Conservation (phyloP, 2,329 filamentous ascomycete genomes). For the Monosporascus sp. region DNA sequence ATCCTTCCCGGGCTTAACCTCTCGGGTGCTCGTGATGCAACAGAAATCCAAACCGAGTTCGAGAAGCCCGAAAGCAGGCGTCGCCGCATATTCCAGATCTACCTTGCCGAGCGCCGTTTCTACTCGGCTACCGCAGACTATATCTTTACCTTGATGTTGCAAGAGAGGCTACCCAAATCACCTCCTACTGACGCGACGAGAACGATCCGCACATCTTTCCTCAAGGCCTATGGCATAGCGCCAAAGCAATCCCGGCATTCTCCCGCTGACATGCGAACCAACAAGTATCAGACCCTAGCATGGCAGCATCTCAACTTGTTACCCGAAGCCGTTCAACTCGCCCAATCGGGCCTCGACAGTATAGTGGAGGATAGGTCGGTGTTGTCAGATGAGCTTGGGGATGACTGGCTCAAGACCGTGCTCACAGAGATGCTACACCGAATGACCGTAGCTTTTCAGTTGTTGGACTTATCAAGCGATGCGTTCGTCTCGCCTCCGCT, state of each 20-base stretch:
- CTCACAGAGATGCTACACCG: constrained; percentile 66
- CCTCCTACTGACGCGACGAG: constrained; percentile 19
- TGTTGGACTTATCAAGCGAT: constrained; percentile 53
- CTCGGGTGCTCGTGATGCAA: constrained; percentile 42
- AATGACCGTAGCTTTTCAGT: constrained; percentile 67
- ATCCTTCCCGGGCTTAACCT: constrained; percentile 49
- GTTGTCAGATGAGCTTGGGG: constrained; percentile 18
- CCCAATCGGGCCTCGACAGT: constrained; percentile 42
- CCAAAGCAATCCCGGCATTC: constrained; percentile 22
- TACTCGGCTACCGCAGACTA: constrained; percentile 61
- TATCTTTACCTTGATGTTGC: constrained; percentile 44
- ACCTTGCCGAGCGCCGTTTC: constrained; percentile 65
- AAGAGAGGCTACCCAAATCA: constrained; percentile 23
- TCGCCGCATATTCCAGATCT: constrained; percentile 63
- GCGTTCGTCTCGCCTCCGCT: constrained; percentile 52
- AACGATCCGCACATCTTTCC: constrained; percentile 24
- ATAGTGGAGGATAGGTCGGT: constrained; percentile 43
- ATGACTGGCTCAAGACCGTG: constrained; percentile 24
- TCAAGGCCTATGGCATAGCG: constrained; percentile 26
- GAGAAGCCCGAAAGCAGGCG: constrained; percentile 57
- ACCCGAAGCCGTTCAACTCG: constrained; percentile 41
- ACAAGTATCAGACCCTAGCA: constrained; percentile 38
- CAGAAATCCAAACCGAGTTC: constrained; percentile 53
- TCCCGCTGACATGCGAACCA: constrained; percentile 23
- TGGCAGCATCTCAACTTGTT: constrained; percentile 44